These are phyloP conservation scores for Lichina pygmaea DNA, from an alignment of 495 filamentous ascomycete genomes.

Conservation along the genomic window DNA sequence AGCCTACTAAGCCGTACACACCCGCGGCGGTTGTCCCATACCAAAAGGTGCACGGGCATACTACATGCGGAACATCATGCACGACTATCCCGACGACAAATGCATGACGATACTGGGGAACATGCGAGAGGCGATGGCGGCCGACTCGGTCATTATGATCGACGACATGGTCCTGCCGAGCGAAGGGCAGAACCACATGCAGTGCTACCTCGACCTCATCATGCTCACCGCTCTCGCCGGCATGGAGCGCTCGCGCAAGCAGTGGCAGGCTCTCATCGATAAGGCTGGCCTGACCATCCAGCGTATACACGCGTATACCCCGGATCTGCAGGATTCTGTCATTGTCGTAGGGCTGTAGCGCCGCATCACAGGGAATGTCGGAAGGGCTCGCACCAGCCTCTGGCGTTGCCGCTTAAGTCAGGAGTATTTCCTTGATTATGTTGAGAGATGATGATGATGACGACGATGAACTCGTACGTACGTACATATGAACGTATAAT, in stretches of 20 bases:
- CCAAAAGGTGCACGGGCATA: constrained; percentile 12
- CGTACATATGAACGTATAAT: too few relatives aligned
- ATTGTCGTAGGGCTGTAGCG: too few relatives aligned
- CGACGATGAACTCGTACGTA: too few relatives aligned
- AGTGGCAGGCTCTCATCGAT: constrained; percentile 15
- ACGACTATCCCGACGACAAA: constrained; percentile 9
- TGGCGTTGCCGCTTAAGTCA: too few relatives aligned
- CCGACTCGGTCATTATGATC: constrained; percentile 14
- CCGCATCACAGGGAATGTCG: too few relatives aligned
- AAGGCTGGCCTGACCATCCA: constrained; percentile 11
- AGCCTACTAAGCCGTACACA: too few relatives aligned
- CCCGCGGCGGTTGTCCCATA: constrained; percentile 3
- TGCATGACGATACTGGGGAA: constrained; percentile 7
- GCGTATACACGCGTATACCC: background rate
- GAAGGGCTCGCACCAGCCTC: too few relatives aligned
- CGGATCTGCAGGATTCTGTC: background rate
- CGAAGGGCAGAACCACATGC: constrained; percentile 9
- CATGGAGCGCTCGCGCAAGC: constrained; percentile 15
- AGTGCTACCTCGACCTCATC: constrained; percentile 11
- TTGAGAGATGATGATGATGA: too few relatives aligned
- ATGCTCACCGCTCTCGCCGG: constrained; percentile 15
- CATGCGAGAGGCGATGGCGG: constrained; percentile 11
- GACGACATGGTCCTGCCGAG: constrained; percentile 17
- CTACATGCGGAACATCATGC: constrained; percentile 12
- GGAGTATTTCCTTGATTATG: too few relatives aligned